Evolutionary conservation across 1,284 basidiomycete species (phyloP).

Genomic region (Porogramme epimiltina): DNA sequence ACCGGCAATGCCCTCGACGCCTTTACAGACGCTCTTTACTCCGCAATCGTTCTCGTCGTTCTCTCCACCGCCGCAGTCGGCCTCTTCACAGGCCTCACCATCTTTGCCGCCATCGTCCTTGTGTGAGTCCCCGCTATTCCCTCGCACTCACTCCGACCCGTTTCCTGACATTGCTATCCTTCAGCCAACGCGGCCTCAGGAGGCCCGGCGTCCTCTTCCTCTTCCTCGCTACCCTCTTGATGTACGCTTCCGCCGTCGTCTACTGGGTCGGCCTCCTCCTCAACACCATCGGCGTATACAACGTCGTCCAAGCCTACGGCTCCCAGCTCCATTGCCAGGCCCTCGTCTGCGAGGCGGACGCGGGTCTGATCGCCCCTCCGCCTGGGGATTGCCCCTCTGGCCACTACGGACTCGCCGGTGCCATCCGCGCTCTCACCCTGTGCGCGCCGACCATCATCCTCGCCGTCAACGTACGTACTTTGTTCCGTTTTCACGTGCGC

Average conservation of each 20-base stretch:
- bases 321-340: not conserved
- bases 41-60: not conserved
- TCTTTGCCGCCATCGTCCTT: not conserved
- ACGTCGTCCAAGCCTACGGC: not conserved
- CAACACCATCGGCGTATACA: not conserved
- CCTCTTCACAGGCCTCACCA: not conserved
- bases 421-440: not conserved
- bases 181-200: not conserved
- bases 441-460: not conserved
- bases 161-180: too few species aligned
- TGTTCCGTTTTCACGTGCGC: not conserved
- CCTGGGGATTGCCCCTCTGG: not conserved
- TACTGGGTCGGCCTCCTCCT: not conserved
- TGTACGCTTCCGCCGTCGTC: not conserved
- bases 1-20: not conserved
- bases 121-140: not conserved
- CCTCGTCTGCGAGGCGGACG: not conserved
- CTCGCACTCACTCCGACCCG: too few species aligned
- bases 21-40: not conserved
- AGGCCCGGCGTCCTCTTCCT: not conserved
- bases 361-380: not conserved
- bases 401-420: not conserved
- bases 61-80: not conserved
- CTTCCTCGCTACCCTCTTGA: not conserved
- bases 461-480: not conserved